Evolutionary conservation across 305 asterid genomes (phyloP).

Genomic region (Withania somnifera): DNA sequence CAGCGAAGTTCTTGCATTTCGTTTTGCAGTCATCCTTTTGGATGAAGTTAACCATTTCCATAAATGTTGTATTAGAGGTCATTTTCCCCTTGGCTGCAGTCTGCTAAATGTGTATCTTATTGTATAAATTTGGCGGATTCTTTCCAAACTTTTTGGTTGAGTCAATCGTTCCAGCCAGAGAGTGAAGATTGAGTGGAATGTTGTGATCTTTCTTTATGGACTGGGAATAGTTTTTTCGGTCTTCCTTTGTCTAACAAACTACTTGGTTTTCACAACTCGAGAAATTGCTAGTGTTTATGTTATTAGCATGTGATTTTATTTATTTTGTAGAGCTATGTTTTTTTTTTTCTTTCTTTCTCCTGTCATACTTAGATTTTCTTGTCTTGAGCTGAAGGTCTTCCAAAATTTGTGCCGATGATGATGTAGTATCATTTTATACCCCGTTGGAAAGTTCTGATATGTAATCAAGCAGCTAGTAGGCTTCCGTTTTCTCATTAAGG

Average conservation of each 20-base stretch:
- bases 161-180: neutral
- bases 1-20: neutral
- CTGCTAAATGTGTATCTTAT: neutral
- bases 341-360: no score
- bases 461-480: neutral
- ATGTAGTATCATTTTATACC: neutral
- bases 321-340: neutral
- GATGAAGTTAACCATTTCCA: neutral
- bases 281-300: neutral
- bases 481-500: neutral
- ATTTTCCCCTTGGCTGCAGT: neutral
- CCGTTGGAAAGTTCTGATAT: neutral
- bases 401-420: no score
- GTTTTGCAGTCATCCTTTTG: neutral
- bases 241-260: neutral
- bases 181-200: neutral
- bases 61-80: neutral
- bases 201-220: neutral
- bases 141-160: neutral
- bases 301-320: neutral
- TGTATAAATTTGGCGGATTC: neutral
- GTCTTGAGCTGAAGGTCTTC: no score
- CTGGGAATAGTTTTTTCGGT: neutral
- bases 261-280: neutral
- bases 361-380: no score